Conservation (phyloP, 129 eudicot genomes). For the Flaveria trinervia region DNA sequence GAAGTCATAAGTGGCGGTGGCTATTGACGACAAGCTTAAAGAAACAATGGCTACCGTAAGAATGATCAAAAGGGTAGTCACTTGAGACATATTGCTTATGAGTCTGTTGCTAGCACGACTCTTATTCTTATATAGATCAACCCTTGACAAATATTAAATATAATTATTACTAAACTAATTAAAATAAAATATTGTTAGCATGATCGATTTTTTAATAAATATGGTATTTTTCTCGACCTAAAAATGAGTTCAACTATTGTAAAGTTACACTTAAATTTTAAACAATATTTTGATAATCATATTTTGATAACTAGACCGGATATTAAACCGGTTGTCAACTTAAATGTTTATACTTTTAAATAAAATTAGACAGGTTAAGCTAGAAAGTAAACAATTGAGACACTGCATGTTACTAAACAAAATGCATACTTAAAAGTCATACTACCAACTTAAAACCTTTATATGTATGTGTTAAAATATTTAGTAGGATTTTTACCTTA, state of each 20-base stretch:
- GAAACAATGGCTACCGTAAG: conserved; percentile 39
- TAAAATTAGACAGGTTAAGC: not conserved
- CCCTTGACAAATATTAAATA: not conserved
- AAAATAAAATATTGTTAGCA: no score
- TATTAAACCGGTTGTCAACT: no score
- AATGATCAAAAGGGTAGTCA: conserved; percentile 39
- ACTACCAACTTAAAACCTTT: not conserved
- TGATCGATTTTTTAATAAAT: no score
- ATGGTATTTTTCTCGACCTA: no score
- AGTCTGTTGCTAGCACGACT: conserved; percentile 6
- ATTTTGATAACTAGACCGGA: no score
- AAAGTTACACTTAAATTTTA: no score
- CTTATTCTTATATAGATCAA: conserved; percentile 37
- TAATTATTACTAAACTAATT: no score
- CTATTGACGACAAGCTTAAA: conserved; percentile 25
- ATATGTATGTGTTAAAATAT: not conserved
- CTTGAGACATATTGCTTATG: conserved; percentile 13
- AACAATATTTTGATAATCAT: no score
- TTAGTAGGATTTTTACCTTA: not conserved
- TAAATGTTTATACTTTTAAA: not conserved
- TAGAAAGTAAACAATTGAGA: not conserved
- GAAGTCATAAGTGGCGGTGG: conserved; percentile 25
- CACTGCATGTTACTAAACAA: conserved; percentile 22
- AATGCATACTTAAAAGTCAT: conserved; percentile 5
- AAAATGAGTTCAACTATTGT: no score